A percentile compares a stretch with the other conserved stretches of the same genome.
Conservation (phyloP, 148 eudicot species). For the Nyssa sinensis region DNA sequence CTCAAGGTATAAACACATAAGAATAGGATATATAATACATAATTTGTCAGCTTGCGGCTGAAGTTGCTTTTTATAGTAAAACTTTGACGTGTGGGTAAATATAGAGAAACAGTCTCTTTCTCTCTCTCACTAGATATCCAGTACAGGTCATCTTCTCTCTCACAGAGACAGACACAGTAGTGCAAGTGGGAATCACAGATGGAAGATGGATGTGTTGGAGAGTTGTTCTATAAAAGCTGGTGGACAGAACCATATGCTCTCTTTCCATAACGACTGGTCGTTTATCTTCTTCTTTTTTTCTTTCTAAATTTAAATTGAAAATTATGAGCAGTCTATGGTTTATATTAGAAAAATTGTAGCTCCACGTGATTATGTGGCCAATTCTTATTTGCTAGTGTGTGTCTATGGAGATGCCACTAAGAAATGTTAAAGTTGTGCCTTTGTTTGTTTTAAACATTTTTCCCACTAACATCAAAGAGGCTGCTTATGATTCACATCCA, state of each 20-base stretch:
- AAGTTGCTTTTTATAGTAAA: neutral
- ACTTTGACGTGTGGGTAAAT: neutral
- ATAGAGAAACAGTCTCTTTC: neutral
- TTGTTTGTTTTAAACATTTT: too few species aligned
- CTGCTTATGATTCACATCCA: too few species aligned
- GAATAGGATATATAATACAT: neutral
- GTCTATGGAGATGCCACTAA: neutral
- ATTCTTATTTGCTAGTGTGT: neutral
- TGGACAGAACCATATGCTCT: constrained; percentile 31
- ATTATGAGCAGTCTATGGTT: too few species aligned
- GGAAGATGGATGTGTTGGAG: too few species aligned
- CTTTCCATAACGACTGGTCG: constrained; percentile 13
- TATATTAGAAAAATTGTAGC: neutral
- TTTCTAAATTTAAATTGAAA: too few species aligned
- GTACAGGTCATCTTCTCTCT: too few species aligned
- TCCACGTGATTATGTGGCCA: neutral
- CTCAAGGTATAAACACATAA: constrained; percentile 6
- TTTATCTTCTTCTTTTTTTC: neutral
- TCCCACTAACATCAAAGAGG: too few species aligned
- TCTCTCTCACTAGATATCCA: neutral
- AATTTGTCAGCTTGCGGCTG: neutral
- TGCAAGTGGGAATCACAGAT: constrained; percentile 13
- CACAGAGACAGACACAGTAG: too few species aligned
- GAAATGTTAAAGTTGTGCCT: neutral
- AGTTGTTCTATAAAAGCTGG: constrained; percentile 1